Percentiles rank a stretch among this genome's conserved stretches.
Conservation (phyloP, 495 filamentous ascomycete species). For the Acidomyces sp. region DNA sequence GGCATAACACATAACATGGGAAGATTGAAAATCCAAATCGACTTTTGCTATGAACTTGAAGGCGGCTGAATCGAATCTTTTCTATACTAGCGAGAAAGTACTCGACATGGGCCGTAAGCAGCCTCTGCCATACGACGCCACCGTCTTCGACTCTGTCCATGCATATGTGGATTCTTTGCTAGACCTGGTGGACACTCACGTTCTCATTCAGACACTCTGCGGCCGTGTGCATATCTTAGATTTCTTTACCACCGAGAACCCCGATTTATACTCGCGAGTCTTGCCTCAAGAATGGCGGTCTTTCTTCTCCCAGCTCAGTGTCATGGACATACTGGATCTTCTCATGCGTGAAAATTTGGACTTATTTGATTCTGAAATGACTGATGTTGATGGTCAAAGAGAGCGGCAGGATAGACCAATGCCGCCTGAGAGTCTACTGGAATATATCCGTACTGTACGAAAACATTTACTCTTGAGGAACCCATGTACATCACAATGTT, state of each 20-base stretch:
- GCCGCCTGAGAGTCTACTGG: slow-evolving; percentile 53
- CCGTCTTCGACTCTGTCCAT: slow-evolving; percentile 42
- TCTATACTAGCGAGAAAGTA: not conserved
- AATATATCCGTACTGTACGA: slow-evolving; percentile 65
- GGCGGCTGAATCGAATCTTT: slow-evolving; percentile 1
- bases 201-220: slow-evolving; percentile 74
- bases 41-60: not conserved
- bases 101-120: slow-evolving; percentile 34
- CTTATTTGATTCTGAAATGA: slow-evolving; percentile 22
- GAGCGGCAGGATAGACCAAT: slow-evolving; percentile 15
- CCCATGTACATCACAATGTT: slow-evolving; percentile 27
- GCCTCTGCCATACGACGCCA: slow-evolving; percentile 44
- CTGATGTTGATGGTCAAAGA: no score
- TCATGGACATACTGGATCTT: slow-evolving; percentile 64
- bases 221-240: slow-evolving; percentile 92
- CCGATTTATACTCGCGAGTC: slow-evolving; percentile 58
- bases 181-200: slow-evolving; percentile 56
- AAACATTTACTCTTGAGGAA: slow-evolving; percentile 53
- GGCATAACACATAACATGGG: slow-evolving; percentile 1
- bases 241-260: slow-evolving; percentile 74
- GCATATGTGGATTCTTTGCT: slow-evolving; percentile 69
- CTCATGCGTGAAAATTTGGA: slow-evolving; percentile 61
- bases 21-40: not conserved
- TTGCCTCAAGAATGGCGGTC: slow-evolving; percentile 67
- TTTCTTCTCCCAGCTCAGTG: slow-evolving; percentile 56